Percentiles rank a stretch among this genome's conserved stretches.
Conservation (phyloP, 1,139 yeast genomes). For the Pichia sp. region DNA sequence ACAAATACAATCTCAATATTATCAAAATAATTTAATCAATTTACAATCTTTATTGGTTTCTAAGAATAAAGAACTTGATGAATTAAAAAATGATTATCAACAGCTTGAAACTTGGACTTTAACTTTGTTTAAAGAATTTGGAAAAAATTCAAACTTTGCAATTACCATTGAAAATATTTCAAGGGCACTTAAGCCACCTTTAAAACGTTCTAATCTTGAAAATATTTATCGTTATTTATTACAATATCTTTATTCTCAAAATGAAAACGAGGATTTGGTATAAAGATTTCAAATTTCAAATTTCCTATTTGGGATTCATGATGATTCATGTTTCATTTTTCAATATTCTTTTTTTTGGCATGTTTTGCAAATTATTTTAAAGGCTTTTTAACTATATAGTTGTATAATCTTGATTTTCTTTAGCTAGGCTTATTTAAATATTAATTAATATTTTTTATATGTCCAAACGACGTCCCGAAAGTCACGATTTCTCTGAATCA, state of each 20-base stretch:
- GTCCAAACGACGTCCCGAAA: slow-evolving; percentile 12
- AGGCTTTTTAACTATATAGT: no score
- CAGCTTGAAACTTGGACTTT: slow-evolving; percentile 11
- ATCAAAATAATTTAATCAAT: slow-evolving; percentile 3
- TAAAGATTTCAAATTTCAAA: background rate
- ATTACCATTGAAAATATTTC: slow-evolving; percentile 4
- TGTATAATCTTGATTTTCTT: background rate
- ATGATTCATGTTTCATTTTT: background rate
- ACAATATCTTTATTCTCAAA: slow-evolving; percentile 8
- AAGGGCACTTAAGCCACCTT: slow-evolving; percentile 6
- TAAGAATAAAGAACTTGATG: slow-evolving; percentile 2
- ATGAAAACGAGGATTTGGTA: background rate
- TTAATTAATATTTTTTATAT: background rate
- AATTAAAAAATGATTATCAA: slow-evolving; percentile 3
- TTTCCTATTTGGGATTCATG: background rate
- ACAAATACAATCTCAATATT: slow-evolving; percentile 6
- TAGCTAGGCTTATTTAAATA: background rate
- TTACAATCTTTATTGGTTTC: background rate
- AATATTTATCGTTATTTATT: slow-evolving; percentile 10
- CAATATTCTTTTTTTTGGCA: background rate
- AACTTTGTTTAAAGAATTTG: slow-evolving; percentile 11
- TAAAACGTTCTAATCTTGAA: slow-evolving; percentile 9
- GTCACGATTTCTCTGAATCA: background rate
- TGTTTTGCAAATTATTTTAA: no score
- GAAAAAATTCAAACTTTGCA: slow-evolving; percentile 7